Evolutionary conservation across 768 basidiomycete genomes (phyloP), one percentile per base, ranked within the genome.

Genomic region (Coprinopsis marcescibilis): DNA sequence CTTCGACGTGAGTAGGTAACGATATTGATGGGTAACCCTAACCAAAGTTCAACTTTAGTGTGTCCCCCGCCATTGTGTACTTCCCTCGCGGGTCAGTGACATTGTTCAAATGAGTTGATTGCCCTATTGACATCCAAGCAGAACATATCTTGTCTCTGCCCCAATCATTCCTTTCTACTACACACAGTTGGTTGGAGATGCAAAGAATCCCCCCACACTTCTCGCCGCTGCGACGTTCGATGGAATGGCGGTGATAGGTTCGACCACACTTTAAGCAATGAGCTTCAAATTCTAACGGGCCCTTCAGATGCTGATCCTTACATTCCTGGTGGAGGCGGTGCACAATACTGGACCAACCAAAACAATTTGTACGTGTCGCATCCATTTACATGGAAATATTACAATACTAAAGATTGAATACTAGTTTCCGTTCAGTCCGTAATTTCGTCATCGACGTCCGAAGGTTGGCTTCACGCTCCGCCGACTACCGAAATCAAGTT

Each of bases 231-330:
- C 78, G 4, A 67, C 63, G 21, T 90, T 89, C 62, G 61, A 63
- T 8, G 88, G 85, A 6, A 71, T 85, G 49, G 86, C 87, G 20
- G 81, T 89, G 40, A 86, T 89, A 43, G 88, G 85, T 87, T 42
- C 21, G 66, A 4, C 30, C 17, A 14, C 5, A 34, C 26, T n/a
- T n/a, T 13, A 24, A 41, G 19, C 41, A 17, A 21, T 17, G 44
- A 21, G n/a, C n/a, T n/a, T n/a, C n/a, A n/a, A n/a, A n/a, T n/a
- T n/a, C n/a, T n/a, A n/a, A n/a, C n/a, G n/a, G n/a, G n/a, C 19
- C 23, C 14, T 39, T 45, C 46, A 85, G 84, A 89, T 60, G 83
- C 80, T 10, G 78, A 88, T 61, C 85, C 85, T 20, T 88, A 88
- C 58, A 75, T 84, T 45, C 73, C 78, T 6, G 64, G 64, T 15